phyloP scores from a whole-genome alignment of 2,329 filamentous ascomycete species.

The Diaporthe ilicicola region DNA sequence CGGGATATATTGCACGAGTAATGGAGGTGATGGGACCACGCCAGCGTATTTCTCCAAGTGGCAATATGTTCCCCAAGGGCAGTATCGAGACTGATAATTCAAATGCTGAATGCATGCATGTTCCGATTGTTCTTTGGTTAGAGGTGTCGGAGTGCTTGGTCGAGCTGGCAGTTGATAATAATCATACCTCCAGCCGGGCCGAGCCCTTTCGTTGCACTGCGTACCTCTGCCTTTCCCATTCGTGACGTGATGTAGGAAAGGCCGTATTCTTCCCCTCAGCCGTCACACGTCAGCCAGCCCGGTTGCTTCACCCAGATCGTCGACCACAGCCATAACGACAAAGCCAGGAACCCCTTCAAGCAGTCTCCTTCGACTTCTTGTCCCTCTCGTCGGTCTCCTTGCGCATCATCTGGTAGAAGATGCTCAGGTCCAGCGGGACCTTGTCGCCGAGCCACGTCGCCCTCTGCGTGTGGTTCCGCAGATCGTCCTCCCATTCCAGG shows the following conservation, averaged over 20 bases:
- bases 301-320: too few species aligned
- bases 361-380: not conserved
- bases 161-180: not conserved
- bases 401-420: constrained; percentile 45
- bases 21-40: constrained; percentile 53
- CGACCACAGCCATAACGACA: not conserved
- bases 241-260: not conserved
- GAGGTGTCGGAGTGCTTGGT: rapidly evolving
- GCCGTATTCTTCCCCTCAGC: not conserved
- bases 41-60: constrained; percentile 58
- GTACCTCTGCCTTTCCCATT: not conserved
- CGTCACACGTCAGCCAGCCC: not conserved
- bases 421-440: constrained; percentile 64
- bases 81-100: constrained; percentile 43
- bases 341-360: not conserved
- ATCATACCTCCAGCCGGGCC: too few species aligned
- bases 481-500: constrained; percentile 43
- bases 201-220: too few species aligned
- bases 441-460: constrained; percentile 80
- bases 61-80: constrained; percentile 51
- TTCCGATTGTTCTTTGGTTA: not conserved
- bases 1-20: constrained; percentile 61
- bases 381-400: constrained; percentile 22
- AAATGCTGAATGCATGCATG: not conserved
- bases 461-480: constrained; percentile 70